A percentile compares a stretch with the other conserved stretches of the same genome.
These are phyloP conservation scores for Nothophytophthora sp. DNA, from an alignment of 352 stramenopile species.

Conservation along the genomic window DNA sequence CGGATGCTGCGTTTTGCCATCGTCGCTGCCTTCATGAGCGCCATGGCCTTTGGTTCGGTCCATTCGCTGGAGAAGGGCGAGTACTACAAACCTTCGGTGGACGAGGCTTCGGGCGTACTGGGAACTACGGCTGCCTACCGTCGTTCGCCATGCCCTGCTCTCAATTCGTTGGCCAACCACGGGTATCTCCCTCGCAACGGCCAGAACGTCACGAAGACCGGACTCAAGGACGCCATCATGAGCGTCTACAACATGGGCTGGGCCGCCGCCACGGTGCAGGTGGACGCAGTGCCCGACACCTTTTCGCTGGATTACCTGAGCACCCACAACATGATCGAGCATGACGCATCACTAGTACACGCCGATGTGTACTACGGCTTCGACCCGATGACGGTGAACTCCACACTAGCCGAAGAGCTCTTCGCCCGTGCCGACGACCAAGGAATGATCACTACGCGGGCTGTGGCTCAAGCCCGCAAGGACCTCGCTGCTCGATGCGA, in stretches of 20 bases:
- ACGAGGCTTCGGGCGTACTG: constrained; percentile 24
- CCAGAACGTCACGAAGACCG: constrained; percentile 21
- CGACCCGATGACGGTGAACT: constrained; percentile 28
- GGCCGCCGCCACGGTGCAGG: constrained; percentile 11
- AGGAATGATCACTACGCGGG: constrained; percentile 19
- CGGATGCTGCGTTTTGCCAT: constrained; percentile 4
- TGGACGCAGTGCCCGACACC: constrained; percentile 16
- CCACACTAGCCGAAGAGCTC: constrained; percentile 23
- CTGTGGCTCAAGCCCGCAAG: constrained; percentile 21
- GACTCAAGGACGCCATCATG: constrained; percentile 30
- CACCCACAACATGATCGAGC: constrained; percentile 34
- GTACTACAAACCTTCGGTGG: constrained; percentile 27
- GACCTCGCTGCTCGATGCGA: constrained; percentile 22
- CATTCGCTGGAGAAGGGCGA: constrained; percentile 20
- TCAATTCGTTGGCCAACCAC: constrained; percentile 58
- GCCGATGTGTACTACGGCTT: constrained; percentile 30
- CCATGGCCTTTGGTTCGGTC: background rate
- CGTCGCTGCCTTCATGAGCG: background rate
- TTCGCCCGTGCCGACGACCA: constrained; percentile 20
- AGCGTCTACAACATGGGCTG: constrained; percentile 35
- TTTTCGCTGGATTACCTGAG: constrained; percentile 38
- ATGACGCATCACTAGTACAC: constrained; percentile 40
- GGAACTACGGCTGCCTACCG: constrained; percentile 23
- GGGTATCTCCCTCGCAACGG: constrained; percentile 39
- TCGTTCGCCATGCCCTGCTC: constrained; percentile 42